Evolutionary conservation across 805 yeast genomes (phyloP), one percentile per base, ranked within the genome.

Genomic region (Geotrichum ghanense): DNA sequence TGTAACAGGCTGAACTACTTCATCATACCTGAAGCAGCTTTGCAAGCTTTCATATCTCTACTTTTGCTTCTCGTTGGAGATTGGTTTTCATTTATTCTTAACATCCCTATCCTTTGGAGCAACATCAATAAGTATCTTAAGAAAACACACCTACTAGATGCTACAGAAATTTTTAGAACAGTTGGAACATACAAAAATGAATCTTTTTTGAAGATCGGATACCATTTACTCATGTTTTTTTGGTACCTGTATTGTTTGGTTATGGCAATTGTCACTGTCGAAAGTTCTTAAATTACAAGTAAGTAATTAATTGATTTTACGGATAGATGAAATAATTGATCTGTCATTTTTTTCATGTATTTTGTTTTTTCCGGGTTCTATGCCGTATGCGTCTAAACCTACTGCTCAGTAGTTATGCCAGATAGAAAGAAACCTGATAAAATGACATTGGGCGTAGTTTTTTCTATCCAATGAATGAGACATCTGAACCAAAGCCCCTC

Each of bases 151-250:
- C 69, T 84, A 51, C 77, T 92, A 61, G 98, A 90, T 66, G 97
- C 98, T 49, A 90, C 98, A 37, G 98, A 92, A 69, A 92, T 90
- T 60, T 90, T 90, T 71, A 81, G 97, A 72, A 89, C 97, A 26
- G 76, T 90, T 59, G 76, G 83, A 59, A 84, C 81, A 61, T 95
- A 90, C 70, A 92, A 90, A 78, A 83, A 81, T 63, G 97, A 87
- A 68, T 74, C 87, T 46, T 90, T 89, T 62, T 65, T 83, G 65
- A 92, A 92, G 68, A 75, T 92, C 57, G 95, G 92, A 6, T 86
- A 86, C 76, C 89, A 86, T 66, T 73, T 92, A 58, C 68, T 88
- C 60, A 72, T 90, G 81, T 92, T 90, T 76, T 92, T 92, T 81
- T 89, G 75, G 75, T 89, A 88, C 75, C 75, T 90, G 61, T 90